Percentiles rank a stretch among this genome's conserved stretches.
Conservation (phyloP, 2,329 filamentous ascomycete genomes). For the Sporothrix brunneoviolacea region DNA sequence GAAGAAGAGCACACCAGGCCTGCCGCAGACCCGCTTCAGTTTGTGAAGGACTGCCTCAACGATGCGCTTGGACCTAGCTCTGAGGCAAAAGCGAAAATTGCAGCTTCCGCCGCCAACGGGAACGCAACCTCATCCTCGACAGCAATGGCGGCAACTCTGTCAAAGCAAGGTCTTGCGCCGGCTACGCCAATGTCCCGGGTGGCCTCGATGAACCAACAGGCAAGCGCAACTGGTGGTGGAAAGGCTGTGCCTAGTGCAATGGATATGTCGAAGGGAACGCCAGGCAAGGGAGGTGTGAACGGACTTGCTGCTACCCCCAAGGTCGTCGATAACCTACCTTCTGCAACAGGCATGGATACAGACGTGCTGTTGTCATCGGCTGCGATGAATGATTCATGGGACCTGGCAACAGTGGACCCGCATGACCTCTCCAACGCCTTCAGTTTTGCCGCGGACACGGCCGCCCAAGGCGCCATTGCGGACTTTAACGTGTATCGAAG, state of each 20-base stretch:
- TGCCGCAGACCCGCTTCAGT: slow-evolving; percentile 47
- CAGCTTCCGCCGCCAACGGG: slow-evolving; percentile 23
- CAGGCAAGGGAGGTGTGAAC: slow-evolving; percentile 25
- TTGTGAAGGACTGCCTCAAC: slow-evolving; percentile 43
- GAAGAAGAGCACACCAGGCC: slow-evolving; percentile 56
- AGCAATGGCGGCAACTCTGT: slow-evolving; percentile 35
- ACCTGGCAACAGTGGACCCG: slow-evolving; percentile 45
- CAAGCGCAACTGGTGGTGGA: slow-evolving; percentile 34
- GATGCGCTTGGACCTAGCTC: slow-evolving; percentile 44
- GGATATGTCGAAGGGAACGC: slow-evolving; percentile 16
- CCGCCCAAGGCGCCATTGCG: slow-evolving; percentile 41
- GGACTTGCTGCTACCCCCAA: slow-evolving; percentile 24
- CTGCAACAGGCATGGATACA: slow-evolving; percentile 24
- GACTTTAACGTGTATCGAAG: slow-evolving; percentile 47
- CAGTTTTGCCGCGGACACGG: slow-evolving; percentile 32
- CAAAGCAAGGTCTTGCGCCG: slow-evolving; percentile 40
- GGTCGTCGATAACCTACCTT: slow-evolving; percentile 14
- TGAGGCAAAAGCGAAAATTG: slow-evolving; percentile 38
- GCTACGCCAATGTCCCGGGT: slow-evolving; percentile 46
- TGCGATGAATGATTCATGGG: slow-evolving; percentile 22
- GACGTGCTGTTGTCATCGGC: slow-evolving; percentile 18
- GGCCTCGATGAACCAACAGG: slow-evolving; percentile 44
- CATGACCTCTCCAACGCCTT: slow-evolving; percentile 41
- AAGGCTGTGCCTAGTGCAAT: slow-evolving; percentile 29
- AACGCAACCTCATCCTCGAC: slow-evolving; percentile 20